A percentile compares a stretch with the other conserved stretches of the same genome.
Conservation (phyloP, 2,329 filamentous ascomycete genomes). For the Trichophyton equinum region DNA sequence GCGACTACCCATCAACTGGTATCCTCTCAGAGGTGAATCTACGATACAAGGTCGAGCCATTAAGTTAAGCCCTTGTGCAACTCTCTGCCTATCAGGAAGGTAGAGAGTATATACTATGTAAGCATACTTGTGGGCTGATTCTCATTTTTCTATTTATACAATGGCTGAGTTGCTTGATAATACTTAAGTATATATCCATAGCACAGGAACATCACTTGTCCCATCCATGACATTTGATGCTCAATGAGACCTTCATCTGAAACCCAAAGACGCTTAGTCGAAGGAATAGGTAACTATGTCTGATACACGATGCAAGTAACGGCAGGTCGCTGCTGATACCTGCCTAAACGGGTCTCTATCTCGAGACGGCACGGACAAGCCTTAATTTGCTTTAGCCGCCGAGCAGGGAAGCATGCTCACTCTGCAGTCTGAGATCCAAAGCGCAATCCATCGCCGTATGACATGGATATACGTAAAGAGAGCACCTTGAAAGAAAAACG, state of each 20-base stretch:
- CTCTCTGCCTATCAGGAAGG: neutral
- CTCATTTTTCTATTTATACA: no score
- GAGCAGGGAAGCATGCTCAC: neutral
- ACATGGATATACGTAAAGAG: no score
- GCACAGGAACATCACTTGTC: no score
- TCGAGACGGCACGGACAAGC: neutral
- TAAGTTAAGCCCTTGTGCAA: neutral
- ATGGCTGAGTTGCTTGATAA: no score
- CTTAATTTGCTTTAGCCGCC: neutral
- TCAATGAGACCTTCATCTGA: neutral
- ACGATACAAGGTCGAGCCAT: neutral
- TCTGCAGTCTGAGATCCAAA: neutral
- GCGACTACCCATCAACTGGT: slow-evolving; percentile 2
- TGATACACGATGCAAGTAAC: neutral
- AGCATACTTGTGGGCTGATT: no score
- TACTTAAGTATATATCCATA: no score
- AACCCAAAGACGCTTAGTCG: neutral
- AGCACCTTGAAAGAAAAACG: neutral
- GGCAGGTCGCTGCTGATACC: neutral
- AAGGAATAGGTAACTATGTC: neutral
- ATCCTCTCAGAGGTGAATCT: neutral
- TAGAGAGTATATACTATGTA: neutral
- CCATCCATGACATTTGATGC: neutral
- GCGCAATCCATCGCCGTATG: no score
- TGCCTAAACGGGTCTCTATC: neutral